These are phyloP conservation scores for Bruguiera parviflora DNA, from an alignment of 345 rosid genomes.

Conservation along the genomic window DNA sequence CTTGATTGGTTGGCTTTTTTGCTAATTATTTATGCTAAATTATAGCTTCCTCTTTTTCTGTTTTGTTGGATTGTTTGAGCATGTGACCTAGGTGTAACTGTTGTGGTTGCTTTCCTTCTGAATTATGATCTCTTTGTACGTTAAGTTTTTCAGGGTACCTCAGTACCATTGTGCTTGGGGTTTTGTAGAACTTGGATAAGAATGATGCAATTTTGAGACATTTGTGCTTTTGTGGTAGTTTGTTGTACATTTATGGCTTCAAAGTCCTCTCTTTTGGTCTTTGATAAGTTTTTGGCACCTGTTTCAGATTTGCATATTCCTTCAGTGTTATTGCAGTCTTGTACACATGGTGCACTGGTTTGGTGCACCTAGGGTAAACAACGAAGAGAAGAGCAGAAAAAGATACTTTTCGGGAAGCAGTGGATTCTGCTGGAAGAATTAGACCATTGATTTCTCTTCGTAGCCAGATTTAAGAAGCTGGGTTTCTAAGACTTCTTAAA, in stretches of 20 bases:
- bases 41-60: neutral
- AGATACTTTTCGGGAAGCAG: no score
- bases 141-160: slow-evolving; percentile 1
- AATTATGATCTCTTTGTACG: neutral
- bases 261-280: neutral
- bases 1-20: no score
- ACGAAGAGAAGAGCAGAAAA: no score
- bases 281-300: neutral
- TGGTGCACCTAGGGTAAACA: no score
- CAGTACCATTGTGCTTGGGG: neutral
- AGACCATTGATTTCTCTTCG: no score
- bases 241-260: no score
- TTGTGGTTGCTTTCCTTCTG: neutral
- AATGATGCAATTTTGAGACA: slow-evolving; percentile 2
- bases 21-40: no score
- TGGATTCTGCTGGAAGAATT: no score
- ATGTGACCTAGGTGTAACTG: neutral
- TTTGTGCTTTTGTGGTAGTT: neutral
- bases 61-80: neutral
- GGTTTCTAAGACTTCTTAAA: neutral
- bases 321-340: neutral
- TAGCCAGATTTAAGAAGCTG: neutral
- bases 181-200: neutral
- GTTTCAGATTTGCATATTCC: neutral
- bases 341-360: neutral